phyloP scores from a whole-genome alignment of 495 filamentous ascomycete species.

The Platismatia glauca region DNA sequence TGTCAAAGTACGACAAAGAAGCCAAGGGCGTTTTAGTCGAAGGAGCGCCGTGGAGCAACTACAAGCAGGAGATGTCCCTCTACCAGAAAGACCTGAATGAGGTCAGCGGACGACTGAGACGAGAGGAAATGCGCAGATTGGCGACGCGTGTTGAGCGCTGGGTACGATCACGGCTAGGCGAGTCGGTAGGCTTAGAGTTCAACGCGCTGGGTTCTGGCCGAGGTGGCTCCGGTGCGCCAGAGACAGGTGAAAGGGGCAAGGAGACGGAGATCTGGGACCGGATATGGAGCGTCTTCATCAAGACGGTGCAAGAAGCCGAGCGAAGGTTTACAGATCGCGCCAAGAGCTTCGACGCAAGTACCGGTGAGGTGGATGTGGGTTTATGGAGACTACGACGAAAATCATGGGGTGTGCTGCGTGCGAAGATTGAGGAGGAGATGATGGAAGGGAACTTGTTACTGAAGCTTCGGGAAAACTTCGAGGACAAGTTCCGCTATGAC shows the following conservation, averaged over 20 bases:
- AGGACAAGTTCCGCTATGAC: slow-evolving; percentile 98
- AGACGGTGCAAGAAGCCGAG: slow-evolving; percentile 81
- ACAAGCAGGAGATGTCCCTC: slow-evolving; percentile 51
- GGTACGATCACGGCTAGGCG: slow-evolving; percentile 77
- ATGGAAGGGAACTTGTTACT: slow-evolving; percentile 93
- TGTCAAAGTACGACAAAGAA: slow-evolving; percentile 68
- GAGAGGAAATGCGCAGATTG: slow-evolving; percentile 91
- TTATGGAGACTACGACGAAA: slow-evolving; percentile 87
- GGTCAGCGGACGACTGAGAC: slow-evolving; percentile 68
- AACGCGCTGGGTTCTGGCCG: slow-evolving; percentile 85
- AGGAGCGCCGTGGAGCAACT: slow-evolving; percentile 73
- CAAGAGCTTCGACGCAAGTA: slow-evolving; percentile 82
- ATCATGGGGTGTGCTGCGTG: slow-evolving; percentile 81
- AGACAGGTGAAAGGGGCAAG: slow-evolving; percentile 54
- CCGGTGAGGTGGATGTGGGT: slow-evolving; percentile 87
- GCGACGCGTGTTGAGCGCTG: slow-evolving; percentile 85
- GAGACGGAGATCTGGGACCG: slow-evolving; percentile 95
- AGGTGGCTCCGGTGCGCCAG: slow-evolving; percentile 69
- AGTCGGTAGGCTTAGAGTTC: slow-evolving; percentile 87
- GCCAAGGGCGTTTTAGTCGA: slow-evolving; percentile 64
- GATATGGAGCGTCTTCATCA: slow-evolving; percentile 78
- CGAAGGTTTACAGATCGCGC: slow-evolving; percentile 76
- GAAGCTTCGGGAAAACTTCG: slow-evolving; percentile 95
- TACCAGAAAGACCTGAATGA: slow-evolving; percentile 78
- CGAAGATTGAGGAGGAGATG: slow-evolving; percentile 94